Evolutionary conservation across 768 basidiomycete genomes (phyloP), one percentile per base, ranked within the genome.

Genomic region (Tricholomella constricta): DNA sequence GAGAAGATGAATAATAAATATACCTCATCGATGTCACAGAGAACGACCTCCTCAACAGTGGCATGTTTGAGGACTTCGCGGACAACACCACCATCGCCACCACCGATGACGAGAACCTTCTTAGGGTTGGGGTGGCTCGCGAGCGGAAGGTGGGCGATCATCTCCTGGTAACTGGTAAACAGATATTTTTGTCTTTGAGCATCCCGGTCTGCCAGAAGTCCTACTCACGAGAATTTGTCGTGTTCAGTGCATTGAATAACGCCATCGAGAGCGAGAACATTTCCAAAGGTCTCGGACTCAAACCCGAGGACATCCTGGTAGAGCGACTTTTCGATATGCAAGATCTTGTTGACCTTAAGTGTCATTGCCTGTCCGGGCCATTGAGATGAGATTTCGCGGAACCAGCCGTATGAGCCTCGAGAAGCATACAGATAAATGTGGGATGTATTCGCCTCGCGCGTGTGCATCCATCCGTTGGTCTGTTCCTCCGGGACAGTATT

Each of bases 291-390:
- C 75, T 91, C 93, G 0, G 92, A 94, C 69, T 94, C 87, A 65
- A 98, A 98, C 48, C 98, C 94, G 49, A 99, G 87, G 48, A 99
- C 94, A 66, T 98, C 96, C 74, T 99, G 96, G 77, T 86, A 98
- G 46, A 88, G 75, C 2, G 92, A 95, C 73, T 89, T 88, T 74
- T 98, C 97, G 60, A 87, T 79, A 71, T 99, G 96, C 51, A 99
- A 79, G 61, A 98, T 90, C 77, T 90, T 89, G 74, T 89, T 89
- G 78, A 98, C 95, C 72, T 92, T 91, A 65, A 99, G 79, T 47
- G 91, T 92, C 93, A 97, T 93, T 45, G 96, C 96, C 74, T 97
- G 94, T 43, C 94, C 95, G 6, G 91, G 94, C 94, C 94, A 98
- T 76, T 98, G 94, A 15, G 90, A 83, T 23, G 90, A 92, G 62